A percentile compares a stretch with the other conserved stretches of the same genome.
phyloP scores from a whole-genome alignment of 2,329 filamentous ascomycete species.

The Akanthomyces dipterigenus region DNA sequence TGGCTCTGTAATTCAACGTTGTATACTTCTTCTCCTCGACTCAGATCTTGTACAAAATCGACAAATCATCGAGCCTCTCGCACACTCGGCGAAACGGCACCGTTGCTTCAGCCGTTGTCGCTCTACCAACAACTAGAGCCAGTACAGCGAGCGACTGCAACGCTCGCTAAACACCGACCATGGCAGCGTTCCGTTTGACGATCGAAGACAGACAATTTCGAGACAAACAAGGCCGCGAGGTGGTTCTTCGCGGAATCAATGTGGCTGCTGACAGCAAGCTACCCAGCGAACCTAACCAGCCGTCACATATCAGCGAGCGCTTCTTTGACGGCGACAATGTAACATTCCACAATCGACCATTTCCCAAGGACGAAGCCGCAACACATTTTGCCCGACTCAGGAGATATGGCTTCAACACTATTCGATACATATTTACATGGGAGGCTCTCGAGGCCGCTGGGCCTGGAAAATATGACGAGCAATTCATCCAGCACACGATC shows the following conservation, averaged over 20 bases:
- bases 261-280: conserved; percentile 86
- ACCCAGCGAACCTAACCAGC: conserved; percentile 71
- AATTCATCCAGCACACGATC: conserved; percentile 88
- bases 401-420: conserved; percentile 90
- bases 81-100: neutral
- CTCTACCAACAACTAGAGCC: neutral
- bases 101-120: neutral
- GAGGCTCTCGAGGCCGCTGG: conserved; percentile 94
- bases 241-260: conserved; percentile 90
- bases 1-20: neutral
- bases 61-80: neutral
- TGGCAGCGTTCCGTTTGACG: conserved; percentile 69
- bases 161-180: conserved; percentile 28
- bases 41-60: neutral
- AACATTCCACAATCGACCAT: conserved; percentile 81
- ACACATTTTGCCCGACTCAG: conserved; percentile 79
- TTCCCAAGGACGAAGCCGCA: conserved; percentile 74
- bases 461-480: conserved; percentile 87
- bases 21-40: neutral
- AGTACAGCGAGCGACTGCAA: neutral
- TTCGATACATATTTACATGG: conserved; percentile 97
- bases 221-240: conserved; percentile 73
- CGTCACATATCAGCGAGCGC: conserved; percentile 67
- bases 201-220: conserved; percentile 84
- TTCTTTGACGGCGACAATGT: conserved; percentile 94